phyloP scores from a whole-genome alignment of 2,329 filamentous ascomycete species.

The Fusarium chuoi region DNA sequence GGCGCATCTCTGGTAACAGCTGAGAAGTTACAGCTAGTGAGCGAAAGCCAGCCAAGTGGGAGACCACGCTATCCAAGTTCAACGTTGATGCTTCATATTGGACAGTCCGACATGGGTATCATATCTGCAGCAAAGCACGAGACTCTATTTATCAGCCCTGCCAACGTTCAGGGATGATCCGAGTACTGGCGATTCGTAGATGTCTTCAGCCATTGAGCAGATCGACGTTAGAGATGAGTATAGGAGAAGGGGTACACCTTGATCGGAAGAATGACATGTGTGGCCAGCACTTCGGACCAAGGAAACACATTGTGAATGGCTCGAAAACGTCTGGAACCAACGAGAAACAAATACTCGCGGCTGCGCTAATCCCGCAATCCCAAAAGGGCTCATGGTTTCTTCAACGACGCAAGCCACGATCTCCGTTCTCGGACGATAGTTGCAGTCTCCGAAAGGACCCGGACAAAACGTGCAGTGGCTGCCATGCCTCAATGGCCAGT shows the following conservation, averaged over 20 bases:
- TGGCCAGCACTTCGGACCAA: slow-evolving; percentile 1
- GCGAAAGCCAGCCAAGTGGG: background rate
- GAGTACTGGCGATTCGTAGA: slow-evolving; percentile 17
- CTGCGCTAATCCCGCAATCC: slow-evolving; percentile 48
- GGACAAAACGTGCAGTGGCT: slow-evolving; percentile 38
- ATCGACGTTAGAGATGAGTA: slow-evolving; percentile 10
- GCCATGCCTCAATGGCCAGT: slow-evolving; percentile 34
- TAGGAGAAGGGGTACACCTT: slow-evolving; percentile 12
- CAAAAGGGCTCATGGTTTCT: slow-evolving; percentile 14
- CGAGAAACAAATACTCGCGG: slow-evolving; percentile 33
- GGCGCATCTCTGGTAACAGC: background rate
- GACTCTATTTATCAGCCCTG: slow-evolving; percentile 30
- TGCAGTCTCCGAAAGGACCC: slow-evolving; percentile 11
- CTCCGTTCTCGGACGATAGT: slow-evolving; percentile 37
- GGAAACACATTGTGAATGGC: slow-evolving; percentile 19
- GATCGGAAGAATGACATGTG: slow-evolving; percentile 1
- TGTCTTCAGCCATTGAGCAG: slow-evolving; percentile 16
- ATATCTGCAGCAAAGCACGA: slow-evolving; percentile 10
- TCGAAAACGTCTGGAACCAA: slow-evolving; percentile 31
- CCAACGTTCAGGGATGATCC: slow-evolving; percentile 1
- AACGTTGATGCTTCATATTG: slow-evolving; percentile 16
- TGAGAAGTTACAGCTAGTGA: slow-evolving; percentile 20
- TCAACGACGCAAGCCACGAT: slow-evolving; percentile 42
- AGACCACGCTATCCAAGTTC: slow-evolving; percentile 2
- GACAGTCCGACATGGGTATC: slow-evolving; percentile 2